Conservation (phyloP, 2,329 filamentous ascomycete genomes). For the Talaromyces marneffei region DNA sequence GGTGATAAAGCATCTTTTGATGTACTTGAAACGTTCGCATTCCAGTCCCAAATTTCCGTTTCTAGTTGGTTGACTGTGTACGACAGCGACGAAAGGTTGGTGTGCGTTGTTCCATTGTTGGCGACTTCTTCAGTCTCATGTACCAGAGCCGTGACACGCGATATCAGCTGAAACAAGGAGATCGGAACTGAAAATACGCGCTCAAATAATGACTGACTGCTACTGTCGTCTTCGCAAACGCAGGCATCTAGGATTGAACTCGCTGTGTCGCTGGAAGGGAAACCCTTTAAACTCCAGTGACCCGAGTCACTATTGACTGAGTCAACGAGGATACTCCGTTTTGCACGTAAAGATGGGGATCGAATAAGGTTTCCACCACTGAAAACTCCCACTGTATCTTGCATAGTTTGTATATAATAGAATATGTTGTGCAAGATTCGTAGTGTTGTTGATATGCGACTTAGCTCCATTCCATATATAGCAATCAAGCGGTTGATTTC, state of each 20-base stretch:
- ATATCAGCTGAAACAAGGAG: neutral
- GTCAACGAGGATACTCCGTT: too few relatives aligned
- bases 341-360: neutral
- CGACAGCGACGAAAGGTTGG: neutral
- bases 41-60: neutral
- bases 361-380: neutral
- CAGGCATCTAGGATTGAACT: neutral
- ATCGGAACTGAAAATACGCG: neutral
- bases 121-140: neutral
- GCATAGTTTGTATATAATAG: neutral
- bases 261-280: neutral
- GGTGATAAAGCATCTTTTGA: neutral
- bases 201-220: neutral
- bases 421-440: neutral
- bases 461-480: neutral
- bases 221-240: neutral
- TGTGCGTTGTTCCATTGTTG: neutral
- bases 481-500: neutral
- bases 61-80: neutral
- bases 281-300: too few relatives aligned
- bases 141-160: neutral
- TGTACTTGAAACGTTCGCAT: too few relatives aligned
- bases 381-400: neutral
- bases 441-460: neutral
- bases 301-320: too few relatives aligned